Evolutionary conservation across 306 rosid species (phyloP).

Genomic region (Fragaria vesca): DNA sequence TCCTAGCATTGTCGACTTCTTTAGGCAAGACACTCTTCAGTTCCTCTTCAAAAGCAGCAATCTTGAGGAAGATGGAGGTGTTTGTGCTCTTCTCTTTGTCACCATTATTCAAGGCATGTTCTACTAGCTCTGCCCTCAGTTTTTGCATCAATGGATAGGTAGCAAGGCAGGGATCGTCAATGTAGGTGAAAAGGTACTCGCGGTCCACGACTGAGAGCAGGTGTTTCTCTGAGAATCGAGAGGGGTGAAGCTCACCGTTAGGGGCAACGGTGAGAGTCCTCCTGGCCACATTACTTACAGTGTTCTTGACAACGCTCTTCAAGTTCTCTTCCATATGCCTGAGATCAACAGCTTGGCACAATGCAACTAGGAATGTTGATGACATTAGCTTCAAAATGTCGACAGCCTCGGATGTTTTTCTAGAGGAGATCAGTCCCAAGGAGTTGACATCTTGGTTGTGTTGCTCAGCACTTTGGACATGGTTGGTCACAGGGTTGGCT

Average conservation of each 20-base stretch:
- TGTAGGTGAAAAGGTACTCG: conserved; percentile 60
- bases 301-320: conserved; percentile 55
- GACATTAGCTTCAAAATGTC: conserved; percentile 85
- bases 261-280: conserved; percentile 52
- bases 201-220: conserved; percentile 71
- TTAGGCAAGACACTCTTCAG: conserved; percentile 59
- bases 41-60: conserved; percentile 72
- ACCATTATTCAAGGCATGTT: conserved; percentile 71
- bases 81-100: conserved; percentile 46
- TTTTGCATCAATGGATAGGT: conserved; percentile 79
- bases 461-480: conserved; percentile 95
- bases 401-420: conserved; percentile 78
- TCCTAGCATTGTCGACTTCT: conserved; percentile 63
- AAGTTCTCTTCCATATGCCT: conserved; percentile 83
- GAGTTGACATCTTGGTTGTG: conserved; percentile 97
- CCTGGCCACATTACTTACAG: conserved; percentile 66
- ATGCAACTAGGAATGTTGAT: conserved; percentile 70
- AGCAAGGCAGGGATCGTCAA: conserved; percentile 76
- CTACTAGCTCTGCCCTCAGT: conserved; percentile 74
- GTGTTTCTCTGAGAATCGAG: conserved; percentile 76
- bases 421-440: conserved; percentile 70
- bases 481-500: conserved; percentile 88
- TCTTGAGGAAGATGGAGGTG: conserved; percentile 78
- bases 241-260: conserved; percentile 81
- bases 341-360: conserved; percentile 86